Conservation (phyloP, 495 filamentous ascomycete genomes). For the Parathielavia hyrcaniae region DNA sequence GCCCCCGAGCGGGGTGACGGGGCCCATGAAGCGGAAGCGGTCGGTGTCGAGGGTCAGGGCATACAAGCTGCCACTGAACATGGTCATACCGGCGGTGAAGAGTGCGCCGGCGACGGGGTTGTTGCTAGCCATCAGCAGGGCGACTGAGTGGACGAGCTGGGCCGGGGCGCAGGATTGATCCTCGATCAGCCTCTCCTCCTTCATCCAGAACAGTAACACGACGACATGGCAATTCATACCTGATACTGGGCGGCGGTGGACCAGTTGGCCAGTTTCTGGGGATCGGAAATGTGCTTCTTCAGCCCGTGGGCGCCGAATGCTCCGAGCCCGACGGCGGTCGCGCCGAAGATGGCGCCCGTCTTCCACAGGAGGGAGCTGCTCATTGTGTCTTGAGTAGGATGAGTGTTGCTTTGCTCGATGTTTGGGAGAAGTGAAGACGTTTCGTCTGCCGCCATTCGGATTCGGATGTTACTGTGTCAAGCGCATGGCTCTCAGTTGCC, state of each 20-base stretch:
- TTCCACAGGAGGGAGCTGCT: slow-evolving; percentile 46
- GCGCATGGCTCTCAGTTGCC: neutral
- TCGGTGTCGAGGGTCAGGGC: slow-evolving; percentile 51
- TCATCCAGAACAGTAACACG: neutral
- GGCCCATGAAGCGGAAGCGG: slow-evolving; percentile 49
- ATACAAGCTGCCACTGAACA: slow-evolving; percentile 59
- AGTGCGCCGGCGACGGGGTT: slow-evolving; percentile 36
- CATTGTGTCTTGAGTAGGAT: slow-evolving; percentile 13
- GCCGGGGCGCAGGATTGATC: too few species aligned
- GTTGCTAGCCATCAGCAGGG: slow-evolving; percentile 44
- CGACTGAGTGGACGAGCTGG: slow-evolving; percentile 54
- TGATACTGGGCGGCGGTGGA: slow-evolving; percentile 57
- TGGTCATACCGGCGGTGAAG: slow-evolving; percentile 45
- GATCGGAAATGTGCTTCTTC: slow-evolving; percentile 51
- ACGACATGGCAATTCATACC: slow-evolving; percentile 32
- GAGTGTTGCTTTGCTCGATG: neutral
- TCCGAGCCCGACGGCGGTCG: slow-evolving; percentile 51
- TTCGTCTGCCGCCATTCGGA: slow-evolving; percentile 11
- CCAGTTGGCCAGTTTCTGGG: slow-evolving; percentile 49
- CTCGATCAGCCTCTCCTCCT: slow-evolving; percentile 7
- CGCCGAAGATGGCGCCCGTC: slow-evolving; percentile 54
- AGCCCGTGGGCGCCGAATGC: slow-evolving; percentile 61
- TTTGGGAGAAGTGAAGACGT: slow-evolving; percentile 9
- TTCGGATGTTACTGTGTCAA: neutral
- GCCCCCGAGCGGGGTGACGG: slow-evolving; percentile 56